phyloP scores from a whole-genome alignment of 805 yeast species.

The Metschnikowia henanensis region DNA sequence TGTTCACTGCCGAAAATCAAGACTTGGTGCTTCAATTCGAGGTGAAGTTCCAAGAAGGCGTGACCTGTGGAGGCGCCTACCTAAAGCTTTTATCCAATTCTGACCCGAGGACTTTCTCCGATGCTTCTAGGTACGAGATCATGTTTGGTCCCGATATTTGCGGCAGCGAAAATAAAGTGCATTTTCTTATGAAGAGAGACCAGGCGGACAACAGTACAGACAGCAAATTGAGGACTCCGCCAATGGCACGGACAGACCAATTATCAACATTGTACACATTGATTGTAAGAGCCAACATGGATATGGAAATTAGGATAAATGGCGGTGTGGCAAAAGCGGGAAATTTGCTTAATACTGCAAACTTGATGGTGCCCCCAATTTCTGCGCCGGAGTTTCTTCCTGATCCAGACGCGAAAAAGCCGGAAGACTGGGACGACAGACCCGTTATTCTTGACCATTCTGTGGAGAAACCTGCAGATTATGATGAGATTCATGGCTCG shows the following conservation, averaged over 20 bases:
- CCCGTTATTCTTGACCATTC: constrained; percentile 60
- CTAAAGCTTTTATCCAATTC: constrained; percentile 61
- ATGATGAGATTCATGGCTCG: constrained; percentile 73
- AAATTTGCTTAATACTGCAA: constrained; percentile 51
- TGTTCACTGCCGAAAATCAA: constrained; percentile 58
- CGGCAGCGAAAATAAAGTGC: constrained; percentile 77
- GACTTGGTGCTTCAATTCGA: constrained; percentile 88
- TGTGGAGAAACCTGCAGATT: constrained; percentile 73
- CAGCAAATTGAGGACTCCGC: constrained; percentile 66
- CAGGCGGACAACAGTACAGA: constrained; percentile 59
- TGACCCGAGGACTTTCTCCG: constrained; percentile 51
- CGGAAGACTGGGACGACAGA: constrained; percentile 81
- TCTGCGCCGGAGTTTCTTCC: constrained; percentile 61
- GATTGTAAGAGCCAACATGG: constrained; percentile 61
- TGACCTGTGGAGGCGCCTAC: constrained; percentile 89
- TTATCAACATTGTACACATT: constrained; percentile 75
- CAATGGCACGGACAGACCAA: constrained; percentile 59
- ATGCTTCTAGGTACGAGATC: constrained; percentile 72
- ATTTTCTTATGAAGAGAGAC: constrained; percentile 65
- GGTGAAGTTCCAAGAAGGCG: constrained; percentile 76
- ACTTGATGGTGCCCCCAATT: constrained; percentile 61
- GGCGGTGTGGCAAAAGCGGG: constrained; percentile 77
- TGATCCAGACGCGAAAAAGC: constrained; percentile 63
- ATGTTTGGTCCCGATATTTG: constrained; percentile 97
- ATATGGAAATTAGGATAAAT: constrained; percentile 78